A percentile compares a stretch with the other conserved stretches of the same genome.
These are phyloP conservation scores for Globisporangium cystogenes DNA, from an alignment of 352 stramenopile species.

Conservation along the genomic window DNA sequence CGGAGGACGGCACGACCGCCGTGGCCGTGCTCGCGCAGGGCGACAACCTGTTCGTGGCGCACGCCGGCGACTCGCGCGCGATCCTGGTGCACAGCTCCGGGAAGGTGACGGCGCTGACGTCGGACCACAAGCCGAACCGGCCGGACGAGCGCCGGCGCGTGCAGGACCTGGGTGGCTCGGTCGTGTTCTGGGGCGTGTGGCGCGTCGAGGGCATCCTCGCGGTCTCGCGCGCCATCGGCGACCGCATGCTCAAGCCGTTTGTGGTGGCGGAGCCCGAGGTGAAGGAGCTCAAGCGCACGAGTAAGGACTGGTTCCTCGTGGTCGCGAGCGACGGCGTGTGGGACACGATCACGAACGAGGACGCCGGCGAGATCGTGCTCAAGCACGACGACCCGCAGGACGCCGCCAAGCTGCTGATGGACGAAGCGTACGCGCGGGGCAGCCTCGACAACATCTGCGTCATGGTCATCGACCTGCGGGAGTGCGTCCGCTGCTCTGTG, in stretches of 20 bases:
- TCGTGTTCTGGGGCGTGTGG: conserved; percentile 91
- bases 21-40: conserved; percentile 75
- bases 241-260: conserved; percentile 90
- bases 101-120: conserved; percentile 73
- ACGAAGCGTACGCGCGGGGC: conserved; percentile 77
- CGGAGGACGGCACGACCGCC: conserved; percentile 89
- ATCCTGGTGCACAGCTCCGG: conserved; percentile 80
- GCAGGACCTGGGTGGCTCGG: conserved; percentile 79
- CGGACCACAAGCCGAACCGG: conserved; percentile 90
- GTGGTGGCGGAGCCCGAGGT: conserved; percentile 91
- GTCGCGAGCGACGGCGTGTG: conserved; percentile 91
- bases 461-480: conserved; percentile 87
- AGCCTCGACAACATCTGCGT: conserved; percentile 91
- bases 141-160: conserved; percentile 88
- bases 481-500: conserved; percentile 21
- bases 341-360: conserved; percentile 89
- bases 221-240: conserved; percentile 90
- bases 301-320: conserved; percentile 79
- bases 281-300: conserved; percentile 48
- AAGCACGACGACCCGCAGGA: conserved; percentile 63
- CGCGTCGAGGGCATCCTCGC: conserved; percentile 92
- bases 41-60: conserved; percentile 81
- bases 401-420: conserved; percentile 75
- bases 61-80: conserved; percentile 87
- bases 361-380: conserved; percentile 69